Conservation (phyloP, 2,329 filamentous ascomycete species). For the Claviceps digitariae region DNA sequence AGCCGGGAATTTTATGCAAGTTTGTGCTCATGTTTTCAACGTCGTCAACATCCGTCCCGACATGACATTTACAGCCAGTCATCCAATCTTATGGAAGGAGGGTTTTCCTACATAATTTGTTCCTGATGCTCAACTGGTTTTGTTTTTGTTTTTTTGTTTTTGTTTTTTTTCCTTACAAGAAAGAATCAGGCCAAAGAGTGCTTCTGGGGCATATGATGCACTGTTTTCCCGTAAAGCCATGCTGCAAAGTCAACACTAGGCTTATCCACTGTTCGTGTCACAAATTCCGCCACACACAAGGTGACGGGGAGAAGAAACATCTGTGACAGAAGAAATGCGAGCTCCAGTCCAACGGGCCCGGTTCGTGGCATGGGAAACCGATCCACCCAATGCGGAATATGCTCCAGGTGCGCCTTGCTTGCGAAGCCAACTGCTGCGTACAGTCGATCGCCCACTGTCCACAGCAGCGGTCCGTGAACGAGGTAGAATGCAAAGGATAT, state of each 20-base stretch:
- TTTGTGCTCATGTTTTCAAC: not conserved
- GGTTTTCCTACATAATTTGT: not conserved
- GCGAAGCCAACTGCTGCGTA: constrained; percentile 48
- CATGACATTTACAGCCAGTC: not conserved
- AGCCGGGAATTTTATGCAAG: not conserved
- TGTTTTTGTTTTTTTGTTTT: too few species aligned
- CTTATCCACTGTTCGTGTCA: constrained; percentile 43
- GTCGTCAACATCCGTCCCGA: not conserved
- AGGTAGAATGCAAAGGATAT: constrained; percentile 52
- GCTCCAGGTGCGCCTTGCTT: constrained; percentile 31
- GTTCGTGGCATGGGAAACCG: constrained; percentile 37
- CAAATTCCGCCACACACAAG: constrained; percentile 42
- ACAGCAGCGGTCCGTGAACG: constrained; percentile 49
- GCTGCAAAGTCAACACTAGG: constrained; percentile 43
- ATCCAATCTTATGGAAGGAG: not conserved
- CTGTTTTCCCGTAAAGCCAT: constrained; percentile 40
- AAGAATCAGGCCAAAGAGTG: not conserved
- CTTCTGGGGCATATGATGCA: constrained; percentile 9
- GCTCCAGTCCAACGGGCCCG: constrained; percentile 47
- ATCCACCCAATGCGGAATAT: constrained; percentile 43
- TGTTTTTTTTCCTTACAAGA: not conserved
- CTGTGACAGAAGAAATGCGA: constrained; percentile 46
- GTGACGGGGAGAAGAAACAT: constrained; percentile 46
- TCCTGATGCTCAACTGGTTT: not conserved
- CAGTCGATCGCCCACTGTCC: constrained; percentile 45